phyloP scores from a whole-genome alignment of 495 filamentous ascomycete genomes.

The Xylaria nigripes region DNA sequence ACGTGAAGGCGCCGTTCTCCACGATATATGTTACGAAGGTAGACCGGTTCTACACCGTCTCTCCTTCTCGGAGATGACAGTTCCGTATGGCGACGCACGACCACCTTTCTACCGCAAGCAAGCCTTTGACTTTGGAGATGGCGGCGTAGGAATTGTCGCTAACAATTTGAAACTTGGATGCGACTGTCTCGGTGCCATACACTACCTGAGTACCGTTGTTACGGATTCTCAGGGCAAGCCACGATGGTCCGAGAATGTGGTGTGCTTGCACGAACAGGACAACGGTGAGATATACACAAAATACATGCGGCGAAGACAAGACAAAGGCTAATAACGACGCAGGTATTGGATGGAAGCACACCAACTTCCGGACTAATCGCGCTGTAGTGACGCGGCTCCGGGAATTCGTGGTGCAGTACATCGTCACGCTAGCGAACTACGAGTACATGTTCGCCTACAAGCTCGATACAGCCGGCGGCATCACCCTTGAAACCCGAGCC shows the following conservation, averaged over 20 bases:
- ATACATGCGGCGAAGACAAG: not conserved
- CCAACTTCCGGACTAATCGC: constrained; percentile 65
- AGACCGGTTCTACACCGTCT: constrained; percentile 60
- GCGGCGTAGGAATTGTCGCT: constrained; percentile 63
- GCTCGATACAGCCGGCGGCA: constrained; percentile 76
- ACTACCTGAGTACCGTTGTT: constrained; percentile 59
- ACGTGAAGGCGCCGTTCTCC: constrained; percentile 59
- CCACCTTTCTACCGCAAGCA: constrained; percentile 68
- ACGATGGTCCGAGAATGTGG: constrained; percentile 57
- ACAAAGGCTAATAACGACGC: constrained; percentile 37
- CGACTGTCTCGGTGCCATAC: constrained; percentile 66
- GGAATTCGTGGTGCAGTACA: constrained; percentile 69
- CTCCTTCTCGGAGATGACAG: constrained; percentile 66
- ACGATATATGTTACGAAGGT: constrained; percentile 63
- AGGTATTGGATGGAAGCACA: constrained; percentile 76
- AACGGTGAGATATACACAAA: constrained; percentile 11
- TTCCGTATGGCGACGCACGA: constrained; percentile 68
- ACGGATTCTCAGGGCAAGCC: constrained; percentile 50
- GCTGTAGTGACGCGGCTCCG: constrained; percentile 59
- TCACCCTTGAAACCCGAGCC: constrained; percentile 73
- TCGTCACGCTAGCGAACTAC: constrained; percentile 74
- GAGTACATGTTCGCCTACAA: constrained; percentile 80
- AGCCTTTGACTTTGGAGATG: constrained; percentile 73
- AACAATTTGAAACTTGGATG: constrained; percentile 66
- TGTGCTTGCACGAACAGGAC: constrained; percentile 68